Base-by-base conservation (phyloP, 169 alveolate species). In the Eimeria brunetti region DNA sequence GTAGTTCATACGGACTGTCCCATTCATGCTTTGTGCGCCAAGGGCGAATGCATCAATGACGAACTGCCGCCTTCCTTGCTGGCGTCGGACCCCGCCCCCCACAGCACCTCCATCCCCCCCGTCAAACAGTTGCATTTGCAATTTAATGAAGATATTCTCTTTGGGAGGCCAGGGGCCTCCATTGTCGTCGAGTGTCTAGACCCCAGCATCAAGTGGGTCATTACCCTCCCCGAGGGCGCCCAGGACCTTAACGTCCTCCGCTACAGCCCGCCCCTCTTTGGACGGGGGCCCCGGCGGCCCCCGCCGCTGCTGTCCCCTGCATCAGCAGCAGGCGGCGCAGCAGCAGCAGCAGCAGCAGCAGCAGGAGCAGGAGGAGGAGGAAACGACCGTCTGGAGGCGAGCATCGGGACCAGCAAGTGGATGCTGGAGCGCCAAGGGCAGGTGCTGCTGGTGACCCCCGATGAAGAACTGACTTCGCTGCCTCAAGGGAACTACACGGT, bases 401-500 rank as follows among this genome's bases (percentile, higher is more conserved):
- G 60, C 18, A 41, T 44, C 30, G 81, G 78, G 36, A 73, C 58
- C 53, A 94, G 86, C 58, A 75, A 78, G 46, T 94, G 94, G 94
- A 24, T 53, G 1, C 95, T 96, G n/a, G 96, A 95, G 75, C n/a
- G 96, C 18, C 90, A 75, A 36, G 97, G 96, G 12, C 96, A 94
- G 64, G 71, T 71, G 53, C 90, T 96, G 78, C 44, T 81, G 67
- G 89, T 96, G 36, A 95, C 90, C 1, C 97, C 97, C 5, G 97
- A 96, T 49, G 81, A 81, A 27, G 88, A 94, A 33, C 60, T 96
- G 53, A 71, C 97, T 62, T 96, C 97, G 3, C 91, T 97, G 73
- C 98, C 98, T 0, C 95, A 85, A 36, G 98, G 97, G 38, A 89
- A 78, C n/a, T 97, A 97, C 91, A 85, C 80, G 0, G 85, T 97